Percentiles rank a stretch among this genome's conserved stretches.
These are phyloP conservation scores for Mrakia gelida DNA, from an alignment of 768 basidiomycete genomes.

Conservation along the genomic window DNA sequence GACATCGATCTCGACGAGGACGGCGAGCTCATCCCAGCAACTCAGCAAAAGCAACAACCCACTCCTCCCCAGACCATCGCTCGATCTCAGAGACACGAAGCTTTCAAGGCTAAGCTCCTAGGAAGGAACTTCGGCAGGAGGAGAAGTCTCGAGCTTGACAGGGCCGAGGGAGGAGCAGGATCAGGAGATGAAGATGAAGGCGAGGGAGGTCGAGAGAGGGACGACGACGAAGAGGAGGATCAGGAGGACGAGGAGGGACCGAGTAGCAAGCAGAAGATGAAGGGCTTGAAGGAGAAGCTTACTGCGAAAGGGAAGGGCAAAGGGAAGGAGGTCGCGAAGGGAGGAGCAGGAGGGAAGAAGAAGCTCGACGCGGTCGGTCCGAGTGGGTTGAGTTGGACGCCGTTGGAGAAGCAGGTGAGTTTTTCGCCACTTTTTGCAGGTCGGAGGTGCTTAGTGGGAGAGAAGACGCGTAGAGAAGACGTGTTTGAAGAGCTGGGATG, in stretches of 20 bases:
- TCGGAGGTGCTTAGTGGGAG: not conserved
- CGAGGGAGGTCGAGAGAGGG: not conserved
- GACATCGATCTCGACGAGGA: not conserved
- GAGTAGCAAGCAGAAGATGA: conserved; percentile 19
- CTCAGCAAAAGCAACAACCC: not conserved
- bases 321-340: conserved; percentile 19
- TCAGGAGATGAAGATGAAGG: not conserved
- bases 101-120: conserved; percentile 13
- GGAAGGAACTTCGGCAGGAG: conserved; percentile 15
- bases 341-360: conserved; percentile 37
- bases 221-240: not conserved
- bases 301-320: conserved; percentile 30
- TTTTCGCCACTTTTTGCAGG: not conserved
- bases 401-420: conserved; percentile 43
- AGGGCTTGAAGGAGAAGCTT: conserved; percentile 31
- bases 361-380: conserved; percentile 44
- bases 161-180: not conserved
- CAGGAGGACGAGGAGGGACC: not conserved
- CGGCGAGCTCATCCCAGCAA: not conserved
- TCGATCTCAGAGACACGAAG: not conserved
- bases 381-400: conserved; percentile 43
- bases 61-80: not conserved
- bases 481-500: not conserved
- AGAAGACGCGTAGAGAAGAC: not conserved
- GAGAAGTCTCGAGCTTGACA: conserved; percentile 15